Evolutionary conservation across 768 basidiomycete species (phyloP).

Genomic region (Suillus lakei): DNA sequence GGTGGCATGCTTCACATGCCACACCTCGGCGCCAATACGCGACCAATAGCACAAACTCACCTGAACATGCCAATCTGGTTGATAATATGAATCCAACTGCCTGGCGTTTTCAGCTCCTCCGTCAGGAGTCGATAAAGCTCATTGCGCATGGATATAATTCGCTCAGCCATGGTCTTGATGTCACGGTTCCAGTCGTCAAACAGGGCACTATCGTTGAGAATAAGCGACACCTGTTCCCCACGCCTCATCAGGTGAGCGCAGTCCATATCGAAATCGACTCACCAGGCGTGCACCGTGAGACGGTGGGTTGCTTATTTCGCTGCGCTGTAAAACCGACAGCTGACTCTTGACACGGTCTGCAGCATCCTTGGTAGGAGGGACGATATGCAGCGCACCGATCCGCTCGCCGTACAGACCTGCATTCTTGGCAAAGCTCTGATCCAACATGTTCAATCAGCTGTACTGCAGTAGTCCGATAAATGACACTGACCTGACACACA

Average conservation of each 20-base stretch:
- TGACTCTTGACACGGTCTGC: conserved; percentile 80
- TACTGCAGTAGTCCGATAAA: not conserved
- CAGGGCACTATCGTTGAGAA: conserved; percentile 74
- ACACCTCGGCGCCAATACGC: not conserved
- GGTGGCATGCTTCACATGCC: not conserved
- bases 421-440: conserved; percentile 97
- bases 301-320: conserved; percentile 95
- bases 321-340: conserved; percentile 88
- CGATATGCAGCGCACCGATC: conserved; percentile 62
- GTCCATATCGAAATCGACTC: conserved; percentile 32
- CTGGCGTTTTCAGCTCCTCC: conserved; percentile 82
- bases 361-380: conserved; percentile 66
- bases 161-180: conserved; percentile 89
- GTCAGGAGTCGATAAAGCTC: conserved; percentile 64
- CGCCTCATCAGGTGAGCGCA: conserved; percentile 4
- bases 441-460: conserved; percentile 28
- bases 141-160: conserved; percentile 91
- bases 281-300: conserved; percentile 89
- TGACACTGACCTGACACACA: conserved; percentile 86
- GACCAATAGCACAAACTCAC: conserved; percentile 41
- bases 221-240: conserved; percentile 65
- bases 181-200: conserved; percentile 91
- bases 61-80: conserved; percentile 99
- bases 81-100: conserved; percentile 95
- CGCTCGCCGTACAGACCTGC: conserved; percentile 96